Conservation (phyloP, 176 grass and related monocot genomes). For the Phoenix dactylifera region DNA sequence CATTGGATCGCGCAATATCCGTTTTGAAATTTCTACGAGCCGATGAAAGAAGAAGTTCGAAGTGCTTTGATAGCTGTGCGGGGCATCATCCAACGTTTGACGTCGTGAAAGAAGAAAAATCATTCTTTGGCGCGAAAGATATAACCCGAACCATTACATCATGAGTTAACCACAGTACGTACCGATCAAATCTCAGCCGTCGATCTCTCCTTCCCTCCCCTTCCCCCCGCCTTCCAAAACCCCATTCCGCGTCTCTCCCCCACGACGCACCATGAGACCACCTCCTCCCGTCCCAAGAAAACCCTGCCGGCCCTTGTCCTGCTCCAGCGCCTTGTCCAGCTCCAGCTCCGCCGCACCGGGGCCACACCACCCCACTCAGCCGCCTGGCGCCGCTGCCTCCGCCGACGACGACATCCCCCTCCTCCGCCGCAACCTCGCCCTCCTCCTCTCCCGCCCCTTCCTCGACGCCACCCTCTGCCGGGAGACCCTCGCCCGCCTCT, state of each 20-base stretch:
- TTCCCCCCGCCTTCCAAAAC: too few species aligned
- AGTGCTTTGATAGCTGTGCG: too few species aligned
- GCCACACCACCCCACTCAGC: constrained; percentile 13
- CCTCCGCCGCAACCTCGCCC: constrained; percentile 27
- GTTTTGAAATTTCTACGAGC: too few species aligned
- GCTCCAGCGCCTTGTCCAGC: constrained; percentile 24
- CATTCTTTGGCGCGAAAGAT: too few species aligned
- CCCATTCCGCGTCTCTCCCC: not conserved
- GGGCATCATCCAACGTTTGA: too few species aligned
- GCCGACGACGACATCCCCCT: constrained; percentile 13
- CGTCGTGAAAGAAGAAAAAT: too few species aligned
- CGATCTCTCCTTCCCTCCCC: not conserved
- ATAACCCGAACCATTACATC: too few species aligned
- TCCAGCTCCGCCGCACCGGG: constrained; percentile 11
- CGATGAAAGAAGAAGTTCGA: too few species aligned
- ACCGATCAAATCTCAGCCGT: constrained; percentile 18
- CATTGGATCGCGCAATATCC: too few species aligned
- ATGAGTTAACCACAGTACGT: too few species aligned
- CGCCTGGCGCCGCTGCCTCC: constrained; percentile 3
- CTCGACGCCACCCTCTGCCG: constrained; percentile 16
- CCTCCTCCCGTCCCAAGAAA: constrained; percentile 8
- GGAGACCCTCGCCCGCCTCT: constrained; percentile 11
- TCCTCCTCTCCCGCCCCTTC: constrained; percentile 16
- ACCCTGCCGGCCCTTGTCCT: constrained; percentile 13
- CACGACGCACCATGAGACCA: constrained; percentile 51